Conservation (phyloP, 164 flowering plant species). For the Sextonia rubra region DNA sequence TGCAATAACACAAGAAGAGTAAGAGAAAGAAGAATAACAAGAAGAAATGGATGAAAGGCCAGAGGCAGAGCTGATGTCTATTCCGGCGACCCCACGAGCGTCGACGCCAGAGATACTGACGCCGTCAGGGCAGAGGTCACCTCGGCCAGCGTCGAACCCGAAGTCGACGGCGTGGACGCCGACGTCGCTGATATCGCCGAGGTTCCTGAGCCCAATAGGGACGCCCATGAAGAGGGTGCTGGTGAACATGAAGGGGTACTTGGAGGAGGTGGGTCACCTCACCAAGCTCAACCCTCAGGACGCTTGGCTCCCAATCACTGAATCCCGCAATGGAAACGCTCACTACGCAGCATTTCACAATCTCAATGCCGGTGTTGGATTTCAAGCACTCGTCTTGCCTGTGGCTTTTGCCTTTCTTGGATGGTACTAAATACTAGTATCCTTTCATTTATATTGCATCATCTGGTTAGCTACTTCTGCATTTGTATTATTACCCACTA, state of each 20-base stretch:
- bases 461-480: too few relatives aligned
- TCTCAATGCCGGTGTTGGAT: slow-evolving; percentile 93
- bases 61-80: slow-evolving; percentile 90
- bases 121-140: slow-evolving; percentile 85
- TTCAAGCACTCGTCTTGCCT: slow-evolving; percentile 89
- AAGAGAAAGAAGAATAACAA: background rate
- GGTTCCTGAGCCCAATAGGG: slow-evolving; percentile 93
- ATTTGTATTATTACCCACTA: too few relatives aligned
- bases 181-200: slow-evolving; percentile 83
- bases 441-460: background rate
- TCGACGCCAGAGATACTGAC: slow-evolving; percentile 89
- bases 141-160: slow-evolving; percentile 34
- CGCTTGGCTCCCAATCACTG: slow-evolving; percentile 98
- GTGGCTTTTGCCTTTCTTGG: slow-evolving; percentile 94
- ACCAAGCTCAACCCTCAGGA: slow-evolving; percentile 97
- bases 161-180: slow-evolving; percentile 78
- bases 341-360: slow-evolving; percentile 98
- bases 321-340: slow-evolving; percentile 94
- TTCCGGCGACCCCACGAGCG: slow-evolving; percentile 83
- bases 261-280: slow-evolving; percentile 94
- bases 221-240: slow-evolving; percentile 96
- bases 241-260: slow-evolving; percentile 87
- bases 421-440: slow-evolving; percentile 41
- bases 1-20: background rate
- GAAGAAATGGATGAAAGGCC: slow-evolving; percentile 66